Percentiles rank a stretch among this genome's conserved stretches.
phyloP scores from a whole-genome alignment of 2,329 filamentous ascomycete genomes.

The Microdochium bolleyi region DNA sequence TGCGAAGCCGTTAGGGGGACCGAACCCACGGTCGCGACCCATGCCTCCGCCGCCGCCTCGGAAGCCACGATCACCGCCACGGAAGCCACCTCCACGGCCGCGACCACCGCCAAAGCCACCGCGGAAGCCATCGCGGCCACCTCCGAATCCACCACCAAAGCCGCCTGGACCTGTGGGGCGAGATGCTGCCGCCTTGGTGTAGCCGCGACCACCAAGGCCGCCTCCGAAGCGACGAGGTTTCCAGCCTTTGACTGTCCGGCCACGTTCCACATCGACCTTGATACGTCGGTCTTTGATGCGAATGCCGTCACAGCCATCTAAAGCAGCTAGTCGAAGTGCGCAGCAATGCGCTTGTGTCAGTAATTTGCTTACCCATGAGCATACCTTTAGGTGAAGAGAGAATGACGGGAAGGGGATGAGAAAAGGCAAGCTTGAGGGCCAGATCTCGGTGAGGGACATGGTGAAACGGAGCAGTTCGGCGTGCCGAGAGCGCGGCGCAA shows the following conservation, averaged over 20 bases:
- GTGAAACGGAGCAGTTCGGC: constrained; percentile 13
- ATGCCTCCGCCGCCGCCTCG: constrained; percentile 44
- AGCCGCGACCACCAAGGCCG: constrained; percentile 82
- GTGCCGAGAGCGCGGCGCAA: constrained; percentile 4
- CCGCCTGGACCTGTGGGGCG: constrained; percentile 60
- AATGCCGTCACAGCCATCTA: constrained; percentile 78
- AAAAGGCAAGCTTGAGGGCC: constrained; percentile 53
- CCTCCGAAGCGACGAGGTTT: constrained; percentile 85
- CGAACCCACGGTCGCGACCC: constrained; percentile 26
- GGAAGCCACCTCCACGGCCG: constrained; percentile 27
- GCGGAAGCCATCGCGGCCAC: constrained; percentile 50
- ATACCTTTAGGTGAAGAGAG: constrained; percentile 27
- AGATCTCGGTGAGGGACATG: constrained; percentile 38
- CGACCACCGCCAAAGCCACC: constrained; percentile 44
- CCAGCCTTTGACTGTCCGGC: constrained; percentile 90
- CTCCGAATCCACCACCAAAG: constrained; percentile 47
- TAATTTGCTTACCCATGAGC: constrained; percentile 51
- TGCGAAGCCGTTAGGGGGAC: constrained; percentile 39
- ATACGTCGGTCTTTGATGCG: constrained; percentile 88
- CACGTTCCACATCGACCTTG: constrained; percentile 92
- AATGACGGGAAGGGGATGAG: constrained; percentile 14
- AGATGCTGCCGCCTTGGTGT: constrained; percentile 72
- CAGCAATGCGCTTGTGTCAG: constrained; percentile 59
- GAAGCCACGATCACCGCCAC: constrained; percentile 26
- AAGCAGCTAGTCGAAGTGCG: constrained; percentile 69